A percentile compares a stretch with the other conserved stretches of the same genome.
phyloP scores from a whole-genome alignment of 1,139 yeast species.

The Groenewaldozyma auringiensis region DNA sequence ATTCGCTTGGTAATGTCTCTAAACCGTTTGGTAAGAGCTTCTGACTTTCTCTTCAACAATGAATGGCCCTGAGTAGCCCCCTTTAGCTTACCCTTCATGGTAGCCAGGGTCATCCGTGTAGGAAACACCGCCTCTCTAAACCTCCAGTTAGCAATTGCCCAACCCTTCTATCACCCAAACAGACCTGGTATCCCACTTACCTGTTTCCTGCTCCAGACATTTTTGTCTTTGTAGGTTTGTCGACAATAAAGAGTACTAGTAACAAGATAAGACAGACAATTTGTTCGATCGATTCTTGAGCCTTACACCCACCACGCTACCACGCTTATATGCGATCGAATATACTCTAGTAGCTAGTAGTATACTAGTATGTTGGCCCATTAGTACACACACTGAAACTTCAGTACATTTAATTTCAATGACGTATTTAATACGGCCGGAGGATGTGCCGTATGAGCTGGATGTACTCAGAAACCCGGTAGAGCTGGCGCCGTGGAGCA shows the following conservation, averaged over 20 bases:
- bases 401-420: too few species aligned
- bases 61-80: conserved; percentile 98
- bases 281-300: too few species aligned
- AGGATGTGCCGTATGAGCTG: conserved; percentile 42
- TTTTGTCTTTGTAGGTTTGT: conserved; percentile 1
- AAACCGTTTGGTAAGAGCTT: conserved; percentile 91
- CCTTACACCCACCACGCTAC: too few species aligned
- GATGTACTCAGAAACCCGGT: conserved; percentile 40
- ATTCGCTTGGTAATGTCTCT: conserved; percentile 91
- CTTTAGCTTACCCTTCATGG: conserved; percentile 91
- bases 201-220: conserved; percentile 33
- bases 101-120: conserved; percentile 92
- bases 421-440: conserved; percentile 14
- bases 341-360: too few species aligned
- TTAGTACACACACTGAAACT: too few species aligned
- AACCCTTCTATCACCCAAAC: neutral
- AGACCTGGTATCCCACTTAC: conserved; percentile 9
- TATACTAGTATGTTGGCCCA: too few species aligned
- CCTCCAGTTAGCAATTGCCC: neutral
- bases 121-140: conserved; percentile 58
- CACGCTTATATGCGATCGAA: too few species aligned
- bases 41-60: conserved; percentile 87
- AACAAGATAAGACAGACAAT: neutral
- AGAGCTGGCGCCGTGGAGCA: conserved; percentile 45
- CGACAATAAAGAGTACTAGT: neutral